phyloP scores from a whole-genome alignment of 148 eudicot species.

The Rhododendron williamsianum region DNA sequence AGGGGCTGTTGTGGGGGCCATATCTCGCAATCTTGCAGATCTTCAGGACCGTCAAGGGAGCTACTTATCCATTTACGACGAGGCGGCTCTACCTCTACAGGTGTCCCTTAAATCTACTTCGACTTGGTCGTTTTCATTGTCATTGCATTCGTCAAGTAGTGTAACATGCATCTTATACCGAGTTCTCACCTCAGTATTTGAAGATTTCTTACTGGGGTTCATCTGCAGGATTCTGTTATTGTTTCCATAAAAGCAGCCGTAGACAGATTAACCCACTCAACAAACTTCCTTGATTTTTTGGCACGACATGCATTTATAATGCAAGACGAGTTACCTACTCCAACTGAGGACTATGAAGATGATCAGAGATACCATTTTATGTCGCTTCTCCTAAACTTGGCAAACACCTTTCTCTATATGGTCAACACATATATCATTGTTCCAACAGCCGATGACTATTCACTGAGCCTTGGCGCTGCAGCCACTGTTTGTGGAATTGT shows the following conservation, averaged over 20 bases:
- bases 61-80: constrained; percentile 79
- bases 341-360: constrained; percentile 50
- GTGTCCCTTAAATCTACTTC: constrained; percentile 21
- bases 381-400: constrained; percentile 71
- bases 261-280: constrained; percentile 61
- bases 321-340: constrained; percentile 61
- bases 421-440: constrained; percentile 78
- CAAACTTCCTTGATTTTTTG: constrained; percentile 63
- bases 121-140: background rate
- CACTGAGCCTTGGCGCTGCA: constrained; percentile 81
- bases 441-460: constrained; percentile 86
- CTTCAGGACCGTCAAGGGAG: constrained; percentile 83
- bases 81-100: constrained; percentile 68
- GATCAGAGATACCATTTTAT: constrained; percentile 63
- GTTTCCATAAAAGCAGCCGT: constrained; percentile 62
- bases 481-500: constrained; percentile 81
- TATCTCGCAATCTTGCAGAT: constrained; percentile 85
- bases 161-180: background rate
- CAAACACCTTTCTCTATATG: constrained; percentile 76
- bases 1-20: constrained; percentile 94
- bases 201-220: constrained; percentile 3
- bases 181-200: background rate
- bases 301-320: constrained; percentile 77
- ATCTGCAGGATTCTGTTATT: constrained; percentile 70
- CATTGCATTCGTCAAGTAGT: background rate